Evolutionary conservation across 2,329 filamentous ascomycete genomes (phyloP), one percentile per base, ranked within the genome.

Genomic region (Fusarium irregulare): DNA sequence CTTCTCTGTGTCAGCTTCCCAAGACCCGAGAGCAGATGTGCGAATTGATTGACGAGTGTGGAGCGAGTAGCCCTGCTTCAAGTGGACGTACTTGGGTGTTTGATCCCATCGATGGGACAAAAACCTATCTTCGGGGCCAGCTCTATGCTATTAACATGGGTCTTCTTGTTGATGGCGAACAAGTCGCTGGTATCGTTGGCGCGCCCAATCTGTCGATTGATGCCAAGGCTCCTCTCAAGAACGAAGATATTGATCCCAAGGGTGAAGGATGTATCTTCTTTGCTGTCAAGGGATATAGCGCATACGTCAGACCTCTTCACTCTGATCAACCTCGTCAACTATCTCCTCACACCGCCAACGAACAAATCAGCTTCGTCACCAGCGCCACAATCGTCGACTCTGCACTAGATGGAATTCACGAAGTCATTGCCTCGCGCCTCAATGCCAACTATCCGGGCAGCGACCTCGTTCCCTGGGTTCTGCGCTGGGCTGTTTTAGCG

Each of bases 51-150:
- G 86, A 89, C 75, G 81, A 80, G 68, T 87, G 86, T 63, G 83
- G 84, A 30, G 69, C 78, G 21, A 81, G 81, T 25, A 75, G 75
- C 18, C 83, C 81, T 7, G 78, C 74, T 9, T 74, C 67, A 11
- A 70, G 74, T 3, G 83, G 82, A 10, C 76, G 86, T 16, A 82
- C 83, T 11, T 89, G 87, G 87, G 82, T 89, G 0, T 88, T 89
- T 70, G 87, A 89, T 71, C 87, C 87, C 1, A 88, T 89, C 30
- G 87, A 89, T 67, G 87, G 87, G 10, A 89, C 87, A 4, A 84
- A 86, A 77, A 87, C 86, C 1, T 89, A 87, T 56, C 79, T 89
- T 11, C 77, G 79, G 13, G 83, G 84, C 8, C 79, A 87, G 70
- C 82, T 87, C 48, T 89, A 88, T 68, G 87, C 86, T 59, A 85